These are phyloP conservation scores for Calonectria pauciramosa DNA, from an alignment of 2,329 filamentous ascomycete genomes.

Conservation along the genomic window DNA sequence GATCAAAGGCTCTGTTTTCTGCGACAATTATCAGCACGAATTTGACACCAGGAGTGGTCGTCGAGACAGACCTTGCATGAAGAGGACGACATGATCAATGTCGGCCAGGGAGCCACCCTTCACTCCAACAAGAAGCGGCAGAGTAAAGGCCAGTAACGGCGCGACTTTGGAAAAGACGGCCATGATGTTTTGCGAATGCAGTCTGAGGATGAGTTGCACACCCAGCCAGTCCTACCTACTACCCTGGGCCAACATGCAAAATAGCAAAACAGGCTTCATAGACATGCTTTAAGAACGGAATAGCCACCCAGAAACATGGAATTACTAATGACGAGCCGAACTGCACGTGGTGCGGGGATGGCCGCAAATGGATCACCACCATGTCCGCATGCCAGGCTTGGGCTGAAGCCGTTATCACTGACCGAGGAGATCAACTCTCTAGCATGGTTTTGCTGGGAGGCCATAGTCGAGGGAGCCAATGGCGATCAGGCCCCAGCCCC, in stretches of 20 bases:
- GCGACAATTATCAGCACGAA: background rate
- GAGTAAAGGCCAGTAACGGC: background rate
- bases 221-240: background rate
- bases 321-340: background rate
- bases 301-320: background rate
- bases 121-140: background rate
- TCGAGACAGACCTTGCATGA: conserved; percentile 62
- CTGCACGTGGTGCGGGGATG: background rate
- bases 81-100: conserved; percentile 69
- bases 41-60: background rate
- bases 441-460: background rate
- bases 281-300: background rate
- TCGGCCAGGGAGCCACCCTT: conserved; percentile 46
- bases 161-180: background rate
- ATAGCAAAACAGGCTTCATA: background rate
- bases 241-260: background rate
- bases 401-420: background rate
- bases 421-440: background rate
- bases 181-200: background rate
- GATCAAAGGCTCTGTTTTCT: conserved; percentile 55
- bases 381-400: background rate
- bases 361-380: background rate
- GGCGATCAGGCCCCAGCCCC: background rate
- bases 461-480: background rate
- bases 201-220: too few species aligned